phyloP scores from a whole-genome alignment of 2,329 filamentous ascomycete genomes.

The Claviceps capensis region DNA sequence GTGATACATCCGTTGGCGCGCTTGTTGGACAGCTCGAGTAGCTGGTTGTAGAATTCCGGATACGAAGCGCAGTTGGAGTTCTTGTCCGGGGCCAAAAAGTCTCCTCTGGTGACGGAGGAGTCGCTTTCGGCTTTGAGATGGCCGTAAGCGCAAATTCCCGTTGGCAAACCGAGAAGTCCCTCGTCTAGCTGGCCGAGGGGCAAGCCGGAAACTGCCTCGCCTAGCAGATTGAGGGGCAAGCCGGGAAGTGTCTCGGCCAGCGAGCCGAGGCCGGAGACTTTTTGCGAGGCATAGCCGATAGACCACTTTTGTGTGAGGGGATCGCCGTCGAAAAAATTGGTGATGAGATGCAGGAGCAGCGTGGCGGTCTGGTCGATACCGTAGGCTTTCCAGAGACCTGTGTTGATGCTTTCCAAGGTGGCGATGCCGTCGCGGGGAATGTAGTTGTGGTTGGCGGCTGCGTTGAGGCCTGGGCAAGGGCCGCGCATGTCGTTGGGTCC shows the following conservation, averaged over 20 bases:
- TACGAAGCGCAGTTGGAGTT: conserved; percentile 3
- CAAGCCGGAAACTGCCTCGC: no score
- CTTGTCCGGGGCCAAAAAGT: neutral
- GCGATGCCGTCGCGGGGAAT: conserved; percentile 16
- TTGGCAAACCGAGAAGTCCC: conserved; percentile 2
- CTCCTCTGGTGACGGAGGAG: conserved; percentile 2
- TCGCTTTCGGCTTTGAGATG: conserved; percentile 12
- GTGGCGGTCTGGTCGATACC: conserved; percentile 4
- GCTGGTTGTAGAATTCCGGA: conserved; percentile 9
- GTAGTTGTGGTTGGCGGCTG: conserved; percentile 21
- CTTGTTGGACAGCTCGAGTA: conserved; percentile 25
- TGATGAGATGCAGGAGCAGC: conserved; percentile 2
- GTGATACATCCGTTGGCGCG: conserved; percentile 23
- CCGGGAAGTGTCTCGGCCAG: conserved; percentile 2
- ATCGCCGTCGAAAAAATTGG: conserved; percentile 4
- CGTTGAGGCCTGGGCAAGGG: conserved; percentile 19
- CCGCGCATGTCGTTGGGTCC: conserved; percentile 2
- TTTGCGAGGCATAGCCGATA: conserved; percentile 5
- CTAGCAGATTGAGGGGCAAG: no score
- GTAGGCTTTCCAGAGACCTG: conserved; percentile 1
- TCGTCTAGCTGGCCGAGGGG: conserved; percentile 1
- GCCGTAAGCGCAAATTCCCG: conserved; percentile 3
- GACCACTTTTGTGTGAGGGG: conserved; percentile 4
- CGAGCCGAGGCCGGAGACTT: conserved; percentile 1
- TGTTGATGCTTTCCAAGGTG: conserved; percentile 5